These are phyloP conservation scores for Lolium rigidum DNA, from an alignment of 176 grass and related monocot genomes.

Conservation along the genomic window DNA sequence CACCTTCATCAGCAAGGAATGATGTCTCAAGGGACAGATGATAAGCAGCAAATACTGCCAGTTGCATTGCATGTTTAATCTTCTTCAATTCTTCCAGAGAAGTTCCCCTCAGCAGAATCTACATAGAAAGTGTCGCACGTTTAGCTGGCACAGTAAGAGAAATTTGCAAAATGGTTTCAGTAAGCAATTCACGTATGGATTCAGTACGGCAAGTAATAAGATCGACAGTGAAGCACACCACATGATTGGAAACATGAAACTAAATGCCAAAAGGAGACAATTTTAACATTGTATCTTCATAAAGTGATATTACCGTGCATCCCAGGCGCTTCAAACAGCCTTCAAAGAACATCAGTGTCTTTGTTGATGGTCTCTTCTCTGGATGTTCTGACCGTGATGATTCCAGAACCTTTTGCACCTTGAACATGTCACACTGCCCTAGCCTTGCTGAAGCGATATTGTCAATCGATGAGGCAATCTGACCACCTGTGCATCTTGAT, in stretches of 20 bases:
- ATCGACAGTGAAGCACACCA: not conserved
- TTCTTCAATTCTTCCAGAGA: constrained; percentile 80
- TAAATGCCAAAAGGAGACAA: not conserved
- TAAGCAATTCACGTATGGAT: not conserved
- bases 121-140: constrained; percentile 25
- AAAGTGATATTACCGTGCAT: constrained; percentile 81
- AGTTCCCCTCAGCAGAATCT: constrained; percentile 79
- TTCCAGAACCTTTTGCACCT: constrained; percentile 76
- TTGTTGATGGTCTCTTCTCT: constrained; percentile 49
- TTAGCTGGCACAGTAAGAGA: constrained; percentile 26
- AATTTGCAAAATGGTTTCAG: constrained; percentile 9
- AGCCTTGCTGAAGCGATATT: constrained; percentile 61
- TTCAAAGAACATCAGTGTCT: constrained; percentile 97
- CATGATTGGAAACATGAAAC: not conserved
- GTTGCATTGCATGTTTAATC: constrained; percentile 68
- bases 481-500: constrained; percentile 85
- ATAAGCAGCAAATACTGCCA: constrained; percentile 89
- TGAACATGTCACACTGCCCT: constrained; percentile 80
- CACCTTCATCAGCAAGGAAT: constrained; percentile 88
- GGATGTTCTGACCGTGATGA: constrained; percentile 40
- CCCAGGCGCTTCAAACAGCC: constrained; percentile 80
- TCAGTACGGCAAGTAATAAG: not conserved
- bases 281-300: constrained; percentile 21
- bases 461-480: constrained; percentile 83
- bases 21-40: constrained; percentile 85